phyloP scores from a whole-genome alignment of 2,329 filamentous ascomycete species.

The Cladophialophora yegresii region DNA sequence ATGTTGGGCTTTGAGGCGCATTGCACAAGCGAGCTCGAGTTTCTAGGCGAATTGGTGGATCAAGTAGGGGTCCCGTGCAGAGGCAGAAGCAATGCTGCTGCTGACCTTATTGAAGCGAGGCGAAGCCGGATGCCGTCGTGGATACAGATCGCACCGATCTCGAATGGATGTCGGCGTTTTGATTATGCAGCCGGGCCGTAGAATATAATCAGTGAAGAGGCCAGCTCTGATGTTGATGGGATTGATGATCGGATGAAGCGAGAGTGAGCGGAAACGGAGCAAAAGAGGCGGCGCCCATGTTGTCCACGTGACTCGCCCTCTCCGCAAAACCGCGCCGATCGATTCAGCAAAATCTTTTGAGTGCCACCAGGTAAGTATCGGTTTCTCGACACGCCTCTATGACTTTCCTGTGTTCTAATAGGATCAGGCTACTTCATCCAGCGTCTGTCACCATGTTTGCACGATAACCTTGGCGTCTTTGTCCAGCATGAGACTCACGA shows the following conservation, averaged over 20 bases:
- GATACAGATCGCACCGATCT: not conserved
- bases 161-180: not conserved
- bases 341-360: constrained; percentile 8
- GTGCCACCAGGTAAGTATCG: constrained; percentile 16
- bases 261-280: not conserved
- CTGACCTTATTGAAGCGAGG: not conserved
- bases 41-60: not conserved
- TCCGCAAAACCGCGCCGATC: not conserved
- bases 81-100: not conserved
- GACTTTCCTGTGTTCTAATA: not conserved
- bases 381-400: not conserved
- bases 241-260: not conserved
- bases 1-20: constrained; percentile 19
- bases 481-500: constrained; percentile 52
- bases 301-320: not conserved
- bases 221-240: not conserved
- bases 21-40: constrained; percentile 18
- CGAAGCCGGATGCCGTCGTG: not conserved
- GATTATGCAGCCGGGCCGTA: not conserved
- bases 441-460: not conserved
- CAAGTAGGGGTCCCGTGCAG: not conserved
- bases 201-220: not conserved
- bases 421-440: constrained; percentile 2
- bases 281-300: not conserved
- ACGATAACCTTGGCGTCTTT: not conserved